These are phyloP conservation scores for Yamadazyma akitaensis DNA, from an alignment of 805 yeast species.

Conservation along the genomic window DNA sequence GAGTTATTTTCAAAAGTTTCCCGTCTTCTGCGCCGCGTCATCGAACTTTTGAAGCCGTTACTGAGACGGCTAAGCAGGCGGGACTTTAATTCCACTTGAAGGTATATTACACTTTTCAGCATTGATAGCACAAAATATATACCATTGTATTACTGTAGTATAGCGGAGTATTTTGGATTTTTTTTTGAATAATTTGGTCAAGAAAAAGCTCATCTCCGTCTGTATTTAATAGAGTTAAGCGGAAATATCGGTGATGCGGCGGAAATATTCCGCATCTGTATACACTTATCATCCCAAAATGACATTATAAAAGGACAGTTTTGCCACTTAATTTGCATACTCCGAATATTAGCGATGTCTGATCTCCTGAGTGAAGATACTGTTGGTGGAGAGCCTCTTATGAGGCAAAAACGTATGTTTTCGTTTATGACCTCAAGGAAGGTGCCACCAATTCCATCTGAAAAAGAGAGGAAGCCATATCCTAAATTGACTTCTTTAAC, in stretches of 20 bases:
- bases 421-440: slow-evolving; percentile 43
- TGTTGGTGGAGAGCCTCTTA: slow-evolving; percentile 17
- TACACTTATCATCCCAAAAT: neutral
- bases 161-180: no score
- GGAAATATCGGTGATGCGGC: neutral
- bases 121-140: no score
- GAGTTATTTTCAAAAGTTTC: no score
- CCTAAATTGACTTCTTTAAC: slow-evolving; percentile 22
- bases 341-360: neutral
- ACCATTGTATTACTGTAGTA: no score
- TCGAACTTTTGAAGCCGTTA: no score
- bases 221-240: neutral
- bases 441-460: slow-evolving; percentile 46
- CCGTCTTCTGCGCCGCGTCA: no score
- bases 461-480: slow-evolving; percentile 44
- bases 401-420: slow-evolving; percentile 39
- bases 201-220: no score
- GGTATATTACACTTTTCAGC: no score
- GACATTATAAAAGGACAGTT: neutral
- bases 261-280: neutral
- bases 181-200: no score
- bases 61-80: no score
- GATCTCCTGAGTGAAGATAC: neutral
- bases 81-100: no score
- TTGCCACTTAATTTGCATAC: neutral